Evolutionary conservation across 2,329 filamentous ascomycete genomes (phyloP).

Genomic region (Ustulina deusta): DNA sequence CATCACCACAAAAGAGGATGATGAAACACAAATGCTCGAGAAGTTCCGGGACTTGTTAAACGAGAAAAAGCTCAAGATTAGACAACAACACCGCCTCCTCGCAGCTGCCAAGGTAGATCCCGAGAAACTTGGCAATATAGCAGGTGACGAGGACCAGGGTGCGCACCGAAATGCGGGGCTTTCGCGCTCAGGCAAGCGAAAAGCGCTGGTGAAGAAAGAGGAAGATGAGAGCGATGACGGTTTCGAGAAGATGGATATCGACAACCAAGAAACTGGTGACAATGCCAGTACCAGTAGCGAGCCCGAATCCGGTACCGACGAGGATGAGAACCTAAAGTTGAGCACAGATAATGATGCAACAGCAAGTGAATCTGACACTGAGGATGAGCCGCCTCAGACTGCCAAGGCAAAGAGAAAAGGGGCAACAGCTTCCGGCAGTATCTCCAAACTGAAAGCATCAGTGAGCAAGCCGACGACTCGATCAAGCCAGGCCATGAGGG

Average conservation of each 20-base stretch:
- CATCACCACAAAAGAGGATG: conserved; percentile 71
- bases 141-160: conserved; percentile 40
- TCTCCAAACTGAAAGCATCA: conserved; percentile 35
- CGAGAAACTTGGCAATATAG: conserved; percentile 51
- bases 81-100: conserved; percentile 76
- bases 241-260: conserved; percentile 65
- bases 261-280: conserved; percentile 48
- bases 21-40: conserved; percentile 74
- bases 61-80: conserved; percentile 83
- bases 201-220: conserved; percentile 54
- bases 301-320: conserved; percentile 47
- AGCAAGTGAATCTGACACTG: conserved; percentile 57
- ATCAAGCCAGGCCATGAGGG: conserved; percentile 25
- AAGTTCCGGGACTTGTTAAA: conserved; percentile 80
- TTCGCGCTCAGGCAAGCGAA: conserved; percentile 64
- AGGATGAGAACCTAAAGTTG: conserved; percentile 54
- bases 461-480: conserved; percentile 29
- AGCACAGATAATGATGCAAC: conserved; percentile 56
- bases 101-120: conserved; percentile 58
- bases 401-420: conserved; percentile 31
- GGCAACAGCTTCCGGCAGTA: conserved; percentile 16
- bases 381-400: conserved; percentile 48
- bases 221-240: conserved; percentile 58
- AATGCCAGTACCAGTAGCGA: conserved; percentile 39
- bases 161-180: conserved; percentile 47